Conservation (phyloP, 2,329 filamentous ascomycete genomes). For the Trichoderma asperellum region DNA sequence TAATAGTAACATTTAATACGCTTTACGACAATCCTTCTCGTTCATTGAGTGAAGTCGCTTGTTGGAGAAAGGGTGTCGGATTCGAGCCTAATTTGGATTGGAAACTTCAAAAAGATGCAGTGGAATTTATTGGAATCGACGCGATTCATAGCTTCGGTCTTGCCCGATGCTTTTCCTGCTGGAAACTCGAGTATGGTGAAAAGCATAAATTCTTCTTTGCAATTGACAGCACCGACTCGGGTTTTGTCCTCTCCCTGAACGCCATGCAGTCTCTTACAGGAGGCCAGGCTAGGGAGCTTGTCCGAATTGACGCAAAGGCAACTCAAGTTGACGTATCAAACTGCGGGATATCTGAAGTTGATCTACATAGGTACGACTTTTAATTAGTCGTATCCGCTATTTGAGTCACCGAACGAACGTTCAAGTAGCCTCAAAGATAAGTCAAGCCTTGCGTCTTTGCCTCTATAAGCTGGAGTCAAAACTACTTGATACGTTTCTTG, state of each 20-base stretch:
- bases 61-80: constrained; percentile 12
- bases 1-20: constrained; percentile 3
- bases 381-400: neutral
- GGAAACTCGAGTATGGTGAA: neutral
- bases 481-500: neutral
- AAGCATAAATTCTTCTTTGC: neutral
- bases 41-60: constrained; percentile 4
- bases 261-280: constrained; percentile 10
- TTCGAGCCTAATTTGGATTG: constrained; percentile 18
- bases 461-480: neutral
- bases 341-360: neutral
- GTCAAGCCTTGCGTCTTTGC: neutral
- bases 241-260: neutral
- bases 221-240: neutral
- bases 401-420: neutral
- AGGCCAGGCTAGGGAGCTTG: neutral
- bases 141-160: neutral
- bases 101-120: constrained; percentile 12
- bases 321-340: constrained; percentile 1
- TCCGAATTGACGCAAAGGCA: neutral
- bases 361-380: constrained; percentile 4
- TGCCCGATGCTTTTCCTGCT: neutral
- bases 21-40: constrained; percentile 11
- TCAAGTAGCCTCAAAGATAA: neutral
- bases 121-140: constrained; percentile 4